phyloP scores from a whole-genome alignment of 805 yeast genomes.

The Saturnispora silvae region DNA sequence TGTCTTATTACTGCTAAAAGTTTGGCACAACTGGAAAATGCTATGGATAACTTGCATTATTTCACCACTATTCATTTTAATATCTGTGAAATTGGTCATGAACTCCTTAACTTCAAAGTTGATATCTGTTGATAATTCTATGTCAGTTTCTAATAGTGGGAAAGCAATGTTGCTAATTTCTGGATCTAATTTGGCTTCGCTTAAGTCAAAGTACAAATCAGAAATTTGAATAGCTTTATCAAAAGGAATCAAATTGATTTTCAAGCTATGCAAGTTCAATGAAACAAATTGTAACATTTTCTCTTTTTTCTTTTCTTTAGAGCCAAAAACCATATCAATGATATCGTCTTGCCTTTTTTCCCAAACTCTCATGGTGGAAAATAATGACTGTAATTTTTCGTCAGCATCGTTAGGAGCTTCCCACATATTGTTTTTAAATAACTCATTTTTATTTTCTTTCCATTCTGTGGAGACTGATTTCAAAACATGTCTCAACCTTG shows the following conservation, averaged over 20 bases:
- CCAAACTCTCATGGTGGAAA: constrained; percentile 85
- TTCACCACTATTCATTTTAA: constrained; percentile 3
- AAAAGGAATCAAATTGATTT: constrained; percentile 17
- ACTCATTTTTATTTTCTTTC: constrained; percentile 26
- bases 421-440: constrained; percentile 28
- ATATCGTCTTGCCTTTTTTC: constrained; percentile 57
- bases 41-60: constrained; percentile 1
- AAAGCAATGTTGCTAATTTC: constrained; percentile 13
- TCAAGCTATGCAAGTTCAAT: constrained; percentile 11
- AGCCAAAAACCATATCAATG: constrained; percentile 40
- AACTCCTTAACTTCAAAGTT: constrained; percentile 14
- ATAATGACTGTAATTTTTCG: constrained; percentile 43
- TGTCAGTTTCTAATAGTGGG: constrained; percentile 11
- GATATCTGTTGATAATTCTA: constrained; percentile 17
- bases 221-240: constrained; percentile 12
- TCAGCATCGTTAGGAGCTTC: constrained; percentile 42
- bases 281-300: constrained; percentile 5
- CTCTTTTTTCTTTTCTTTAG: constrained; percentile 12
- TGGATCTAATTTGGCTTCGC: constrained; percentile 8
- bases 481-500: constrained; percentile 67
- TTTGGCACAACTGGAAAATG: constrained; percentile 5
- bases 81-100: constrained; percentile 10
- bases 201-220: constrained; percentile 12
- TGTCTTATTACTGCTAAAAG: background rate
- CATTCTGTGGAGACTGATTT: constrained; percentile 47